Base-by-base conservation (phyloP, 2,329 filamentous ascomycete genomes). In the Zasmidium cellare region DNA sequence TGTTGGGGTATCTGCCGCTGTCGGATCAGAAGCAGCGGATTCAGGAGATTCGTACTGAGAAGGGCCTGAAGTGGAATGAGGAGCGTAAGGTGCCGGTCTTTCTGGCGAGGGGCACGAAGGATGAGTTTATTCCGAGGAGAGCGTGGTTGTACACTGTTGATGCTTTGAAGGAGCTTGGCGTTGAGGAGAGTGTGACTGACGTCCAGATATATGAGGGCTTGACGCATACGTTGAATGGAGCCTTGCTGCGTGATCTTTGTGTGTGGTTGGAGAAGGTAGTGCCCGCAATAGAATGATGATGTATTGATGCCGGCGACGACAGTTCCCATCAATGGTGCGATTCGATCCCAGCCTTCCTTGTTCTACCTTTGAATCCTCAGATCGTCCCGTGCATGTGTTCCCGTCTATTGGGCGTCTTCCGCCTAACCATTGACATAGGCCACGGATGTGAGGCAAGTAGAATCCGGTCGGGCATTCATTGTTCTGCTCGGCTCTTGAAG, bases 181-280 rank as follows among this genome's bases (percentile, higher is more conserved):
- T 76, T 25, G 67, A 69, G 56, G 55, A 76, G 65, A 72, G 72
- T 14, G 65, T 62, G 31, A 61, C 78, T 31, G 73, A 74, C 20
- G 63, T 75, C 19, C 71, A 77, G 51, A 77, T 78, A 60, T 82
- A 81, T 65, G 75, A 80, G 47, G 77, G 76, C 0, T 69, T 81
- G 69, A 77, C 74, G 0, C 79, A 82, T 71, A 69, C 70, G 11
- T 73, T 78, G 25, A 69, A 64, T 50, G 75, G 74, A 7, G 62
- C 71, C 6, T 73, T 80, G 65, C 64, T 82, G 56, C 70, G 74
- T 57, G 78, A 81, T 67, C 62, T 82, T 54, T 77, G 76, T 63
- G 56, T 53, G 9, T 80, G 74, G 72, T 58, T 75, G 56, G 68
- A 77, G 59, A 69, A 56, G 53, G 70, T 75, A 9, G 63, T 79